Conservation (phyloP, 78 protist species). For the slime mould (Dictyostelium discoideum) region DNA sequence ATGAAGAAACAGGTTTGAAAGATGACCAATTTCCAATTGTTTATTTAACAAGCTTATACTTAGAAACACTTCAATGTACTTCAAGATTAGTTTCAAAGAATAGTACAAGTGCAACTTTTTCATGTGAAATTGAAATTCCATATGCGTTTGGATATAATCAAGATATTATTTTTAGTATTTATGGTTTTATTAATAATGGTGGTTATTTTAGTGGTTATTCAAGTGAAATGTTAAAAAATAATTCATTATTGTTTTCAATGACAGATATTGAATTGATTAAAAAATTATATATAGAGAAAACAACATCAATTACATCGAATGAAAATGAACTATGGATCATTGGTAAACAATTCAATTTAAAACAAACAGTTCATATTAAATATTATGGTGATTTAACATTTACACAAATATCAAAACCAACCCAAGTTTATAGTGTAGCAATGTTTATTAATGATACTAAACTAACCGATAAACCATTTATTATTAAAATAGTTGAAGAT, state of each 20-base stretch:
- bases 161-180: neutral
- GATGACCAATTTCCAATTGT: neutral
- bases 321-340: neutral
- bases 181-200: slow-evolving; percentile 6
- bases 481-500: neutral
- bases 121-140: neutral
- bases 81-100: too few relatives aligned
- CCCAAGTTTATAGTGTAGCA: neutral
- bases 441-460: neutral
- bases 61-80: neutral
- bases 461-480: neutral
- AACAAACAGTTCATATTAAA: neutral
- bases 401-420: neutral
- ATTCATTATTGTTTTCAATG: neutral
- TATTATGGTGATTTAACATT: neutral
- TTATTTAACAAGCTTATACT: neutral
- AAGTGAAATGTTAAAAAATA: neutral
- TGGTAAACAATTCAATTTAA: neutral
- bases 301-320: neutral
- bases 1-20: neutral
- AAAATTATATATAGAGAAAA: neutral
- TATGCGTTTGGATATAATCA: slow-evolving; percentile 8
- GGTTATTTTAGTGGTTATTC: slow-evolving; percentile 19
- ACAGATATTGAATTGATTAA: too few relatives aligned
- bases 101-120: neutral